Conservation (phyloP, 2,329 filamentous ascomycete genomes). For the Trichoderma asperellum region DNA sequence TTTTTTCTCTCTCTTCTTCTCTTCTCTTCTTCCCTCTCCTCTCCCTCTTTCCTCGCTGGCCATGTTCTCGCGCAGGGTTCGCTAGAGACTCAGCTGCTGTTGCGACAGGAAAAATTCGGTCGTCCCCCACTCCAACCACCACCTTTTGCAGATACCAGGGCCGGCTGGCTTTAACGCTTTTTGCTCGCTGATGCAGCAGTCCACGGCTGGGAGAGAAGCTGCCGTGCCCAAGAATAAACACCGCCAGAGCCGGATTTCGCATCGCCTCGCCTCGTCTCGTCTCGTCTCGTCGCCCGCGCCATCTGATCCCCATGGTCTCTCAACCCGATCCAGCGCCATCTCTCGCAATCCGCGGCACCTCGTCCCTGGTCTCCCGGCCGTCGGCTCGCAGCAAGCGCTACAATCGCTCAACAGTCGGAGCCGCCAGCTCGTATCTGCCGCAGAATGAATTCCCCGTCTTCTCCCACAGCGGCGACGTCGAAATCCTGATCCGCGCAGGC, state of each 20-base stretch:
- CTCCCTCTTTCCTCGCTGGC: neutral
- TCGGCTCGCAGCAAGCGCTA: constrained; percentile 69
- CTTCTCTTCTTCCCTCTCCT: neutral
- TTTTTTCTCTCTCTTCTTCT: neutral
- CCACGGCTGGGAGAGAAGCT: constrained; percentile 12
- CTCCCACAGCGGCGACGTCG: constrained; percentile 87
- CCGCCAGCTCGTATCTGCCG: constrained; percentile 65
- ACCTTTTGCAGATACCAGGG: constrained; percentile 10
- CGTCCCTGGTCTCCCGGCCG: constrained; percentile 66
- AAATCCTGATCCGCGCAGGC: constrained; percentile 75
- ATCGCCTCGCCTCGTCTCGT: neutral
- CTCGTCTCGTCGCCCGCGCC: neutral
- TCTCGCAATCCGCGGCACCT: constrained; percentile 59
- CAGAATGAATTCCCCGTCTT: constrained; percentile 95
- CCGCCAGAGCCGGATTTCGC: neutral
- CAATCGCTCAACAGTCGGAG: constrained; percentile 79
- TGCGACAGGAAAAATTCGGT: neutral
- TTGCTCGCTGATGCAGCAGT: constrained; percentile 20
- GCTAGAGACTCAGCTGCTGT: constrained; percentile 5
- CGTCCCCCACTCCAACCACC: constrained; percentile 23
- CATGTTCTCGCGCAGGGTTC: constrained; percentile 18
- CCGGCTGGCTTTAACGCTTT: constrained; percentile 13
- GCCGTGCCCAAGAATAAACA: neutral
- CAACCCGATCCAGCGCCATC: constrained; percentile 59
- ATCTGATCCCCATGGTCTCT: constrained; percentile 60